phyloP scores from a whole-genome alignment of 1,139 yeast species.

The Tardiomyces blankii region DNA sequence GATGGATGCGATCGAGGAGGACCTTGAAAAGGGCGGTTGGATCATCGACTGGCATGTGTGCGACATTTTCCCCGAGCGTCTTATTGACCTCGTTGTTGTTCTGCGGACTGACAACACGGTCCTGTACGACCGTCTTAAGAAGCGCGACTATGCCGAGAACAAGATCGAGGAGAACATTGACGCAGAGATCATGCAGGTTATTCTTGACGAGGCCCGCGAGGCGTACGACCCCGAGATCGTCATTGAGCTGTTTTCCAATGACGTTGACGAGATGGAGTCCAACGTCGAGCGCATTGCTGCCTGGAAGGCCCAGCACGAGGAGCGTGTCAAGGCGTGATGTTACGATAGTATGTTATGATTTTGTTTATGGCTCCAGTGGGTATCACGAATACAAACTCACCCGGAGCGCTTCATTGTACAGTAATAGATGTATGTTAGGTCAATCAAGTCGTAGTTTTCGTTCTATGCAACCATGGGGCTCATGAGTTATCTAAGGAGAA shows the following conservation, averaged over 20 bases:
- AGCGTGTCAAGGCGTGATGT: conserved; percentile 4
- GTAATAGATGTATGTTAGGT: too few relatives aligned
- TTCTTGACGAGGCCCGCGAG: conserved; percentile 77
- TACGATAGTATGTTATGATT: too few relatives aligned
- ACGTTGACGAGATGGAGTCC: conserved; percentile 63
- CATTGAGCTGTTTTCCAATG: conserved; percentile 63
- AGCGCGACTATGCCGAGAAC: conserved; percentile 57
- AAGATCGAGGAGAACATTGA: conserved; percentile 89
- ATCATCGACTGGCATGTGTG: conserved; percentile 96
- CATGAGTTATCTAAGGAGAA: too few relatives aligned
- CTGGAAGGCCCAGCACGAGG: conserved; percentile 70
- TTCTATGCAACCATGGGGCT: too few relatives aligned
- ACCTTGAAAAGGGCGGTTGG: conserved; percentile 72
- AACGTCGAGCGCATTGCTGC: conserved; percentile 63
- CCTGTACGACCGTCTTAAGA: conserved; percentile 63
- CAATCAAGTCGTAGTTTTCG: too few relatives aligned
- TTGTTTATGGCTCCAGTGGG: too few relatives aligned
- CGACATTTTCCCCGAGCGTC: conserved; percentile 86
- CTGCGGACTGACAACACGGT: conserved; percentile 63
- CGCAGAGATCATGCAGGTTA: conserved; percentile 94
- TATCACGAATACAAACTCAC: too few relatives aligned
- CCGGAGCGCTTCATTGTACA: too few relatives aligned
- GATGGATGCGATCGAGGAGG: conserved; percentile 69
- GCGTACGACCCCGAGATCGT: conserved; percentile 71
- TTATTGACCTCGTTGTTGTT: conserved; percentile 87